Evolutionary conservation across 768 basidiomycete genomes (phyloP).

Genomic region (Agaricus blazei): DNA sequence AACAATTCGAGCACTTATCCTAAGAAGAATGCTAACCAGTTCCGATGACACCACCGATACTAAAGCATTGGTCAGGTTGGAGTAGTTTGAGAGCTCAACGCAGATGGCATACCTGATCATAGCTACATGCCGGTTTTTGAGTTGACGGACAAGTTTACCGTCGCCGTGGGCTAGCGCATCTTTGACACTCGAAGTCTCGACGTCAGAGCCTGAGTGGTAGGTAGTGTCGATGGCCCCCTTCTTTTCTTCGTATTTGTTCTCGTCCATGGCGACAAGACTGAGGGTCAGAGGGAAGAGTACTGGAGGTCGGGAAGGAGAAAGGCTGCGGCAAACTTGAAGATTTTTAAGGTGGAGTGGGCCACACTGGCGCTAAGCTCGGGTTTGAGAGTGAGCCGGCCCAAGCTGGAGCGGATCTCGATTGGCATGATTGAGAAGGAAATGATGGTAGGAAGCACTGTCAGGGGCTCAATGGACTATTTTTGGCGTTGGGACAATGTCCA

Average conservation of each 20-base stretch:
- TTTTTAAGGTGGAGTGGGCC: not conserved
- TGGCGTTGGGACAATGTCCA: too few relatives aligned
- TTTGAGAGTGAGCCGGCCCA: too few relatives aligned
- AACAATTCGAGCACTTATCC: not conserved
- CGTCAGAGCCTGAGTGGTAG: not conserved
- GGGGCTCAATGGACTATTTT: too few relatives aligned
- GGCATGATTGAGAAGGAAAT: too few relatives aligned
- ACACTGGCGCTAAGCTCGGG: too few relatives aligned
- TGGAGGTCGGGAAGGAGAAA: not conserved
- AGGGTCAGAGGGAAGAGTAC: not conserved
- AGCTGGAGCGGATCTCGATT: too few relatives aligned
- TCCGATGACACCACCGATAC: slow-evolving; percentile 59
- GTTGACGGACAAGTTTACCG: slow-evolving; percentile 46
- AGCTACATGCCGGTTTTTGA: slow-evolving; percentile 75
- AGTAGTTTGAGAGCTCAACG: not conserved
- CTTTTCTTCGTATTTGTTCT: not conserved
- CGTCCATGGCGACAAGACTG: not conserved
- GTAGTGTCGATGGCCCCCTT: not conserved
- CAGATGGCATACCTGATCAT: slow-evolving; percentile 58
- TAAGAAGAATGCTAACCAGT: slow-evolving; percentile 38
- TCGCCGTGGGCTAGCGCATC: not conserved
- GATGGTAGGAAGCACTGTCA: too few relatives aligned
- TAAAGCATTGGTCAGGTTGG: slow-evolving; percentile 15
- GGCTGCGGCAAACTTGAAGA: not conserved
- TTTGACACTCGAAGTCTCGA: not conserved